Evolutionary conservation across 768 basidiomycete genomes (phyloP), one percentile per base, ranked within the genome.

Genomic region (Mycena polygramma): DNA sequence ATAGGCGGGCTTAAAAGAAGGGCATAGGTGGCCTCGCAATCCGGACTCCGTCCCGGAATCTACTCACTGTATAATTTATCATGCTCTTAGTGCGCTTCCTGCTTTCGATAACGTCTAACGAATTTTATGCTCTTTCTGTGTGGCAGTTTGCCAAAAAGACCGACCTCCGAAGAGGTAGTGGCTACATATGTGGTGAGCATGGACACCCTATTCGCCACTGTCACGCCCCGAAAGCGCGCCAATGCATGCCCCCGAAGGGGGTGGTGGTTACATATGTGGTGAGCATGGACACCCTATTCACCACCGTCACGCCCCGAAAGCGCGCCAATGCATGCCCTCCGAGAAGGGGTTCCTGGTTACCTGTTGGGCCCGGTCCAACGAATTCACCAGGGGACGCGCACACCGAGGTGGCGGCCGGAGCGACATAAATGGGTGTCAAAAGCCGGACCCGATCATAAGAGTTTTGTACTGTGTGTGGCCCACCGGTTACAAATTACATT

Each of bases 371-470:
- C 41, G 41, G 41, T 41, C 41, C 41, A 41, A 41, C 41, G 41
- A 41, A 41, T 41, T 41, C 41, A 48, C 46, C 46, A 48, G 20
- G 6, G 20, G 46, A 48, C 46, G 46, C 46, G 46, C 46, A 36
- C 8, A 41, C 41, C 30, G 30, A 30, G 6, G 30, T 30, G 30
- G 22, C 20, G 30, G 58, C 37, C 37, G 37, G 35, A 41, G 55
- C 55, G 39, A 41, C 55, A 22, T 41, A 22, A 39, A 41, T 3
- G 6, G 7, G 5, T 9, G 13, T n/a, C 14, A n/a, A n/a, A 24
- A 57, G 11, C 11, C n/a, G 10, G 55, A 57, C 55, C n/a, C 55
- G 55, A 57, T 41, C 55, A 41, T 14, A 19, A 20, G 58, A 48
- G 43, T 60, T 46, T 60, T 39, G 39, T 57, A 22, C 55, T 22